Evolutionary conservation across 495 filamentous ascomycete genomes (phyloP).

Genomic region (Hyaloscypha variabilis): DNA sequence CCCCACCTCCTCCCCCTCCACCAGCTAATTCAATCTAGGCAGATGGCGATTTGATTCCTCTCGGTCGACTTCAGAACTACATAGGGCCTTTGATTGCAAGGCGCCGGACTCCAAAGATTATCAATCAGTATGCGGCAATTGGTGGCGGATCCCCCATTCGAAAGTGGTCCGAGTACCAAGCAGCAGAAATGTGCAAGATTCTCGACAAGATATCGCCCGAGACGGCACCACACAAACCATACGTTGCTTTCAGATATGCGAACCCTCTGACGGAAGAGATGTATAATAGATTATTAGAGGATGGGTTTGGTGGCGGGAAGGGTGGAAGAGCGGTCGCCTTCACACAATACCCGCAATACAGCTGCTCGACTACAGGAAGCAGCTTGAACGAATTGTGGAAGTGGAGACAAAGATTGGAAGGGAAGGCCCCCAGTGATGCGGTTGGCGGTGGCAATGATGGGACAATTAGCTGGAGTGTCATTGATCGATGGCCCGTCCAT

Average conservation of each 20-base stretch:
- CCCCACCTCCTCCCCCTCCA: conserved; percentile 23
- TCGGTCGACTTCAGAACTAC: conserved; percentile 90
- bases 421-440: conserved; percentile 50
- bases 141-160: conserved; percentile 96
- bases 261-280: conserved; percentile 92
- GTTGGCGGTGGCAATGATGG: conserved; percentile 53
- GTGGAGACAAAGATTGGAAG: conserved; percentile 87
- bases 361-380: conserved; percentile 97
- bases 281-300: conserved; percentile 77
- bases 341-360: conserved; percentile 98
- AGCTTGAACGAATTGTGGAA: conserved; percentile 98
- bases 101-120: conserved; percentile 91
- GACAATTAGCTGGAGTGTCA: conserved; percentile 92
- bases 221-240: conserved; percentile 96
- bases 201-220: conserved; percentile 87
- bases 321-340: conserved; percentile 94
- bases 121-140: conserved; percentile 92
- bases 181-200: conserved; percentile 91
- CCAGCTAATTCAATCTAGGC: conserved; percentile 35
- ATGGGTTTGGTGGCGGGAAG: conserved; percentile 86
- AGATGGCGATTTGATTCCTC: conserved; percentile 94
- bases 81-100: conserved; percentile 84
- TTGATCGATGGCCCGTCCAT: conserved; percentile 95
- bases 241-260: conserved; percentile 98
- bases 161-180: conserved; percentile 96